Percentiles rank a stretch among this genome's conserved stretches.
Conservation (phyloP, 2,329 filamentous ascomycete species). For the Fusarium bactridioides region DNA sequence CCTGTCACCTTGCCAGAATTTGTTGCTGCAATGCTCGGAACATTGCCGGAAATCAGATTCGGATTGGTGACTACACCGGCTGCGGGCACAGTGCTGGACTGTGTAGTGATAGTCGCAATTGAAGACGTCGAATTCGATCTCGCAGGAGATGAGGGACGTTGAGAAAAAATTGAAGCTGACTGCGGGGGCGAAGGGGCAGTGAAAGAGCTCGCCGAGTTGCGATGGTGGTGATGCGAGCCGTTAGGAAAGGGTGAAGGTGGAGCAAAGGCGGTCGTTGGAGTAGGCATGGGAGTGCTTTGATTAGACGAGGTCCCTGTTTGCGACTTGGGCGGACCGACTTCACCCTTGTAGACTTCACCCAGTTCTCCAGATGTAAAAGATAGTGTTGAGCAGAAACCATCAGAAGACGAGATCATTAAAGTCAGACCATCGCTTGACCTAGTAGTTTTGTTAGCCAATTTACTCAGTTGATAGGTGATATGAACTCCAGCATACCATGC, state of each 20-base stretch:
- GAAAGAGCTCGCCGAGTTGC: constrained; percentile 65
- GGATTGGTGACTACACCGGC: constrained; percentile 76
- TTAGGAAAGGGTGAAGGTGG: constrained; percentile 66
- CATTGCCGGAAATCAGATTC: constrained; percentile 76
- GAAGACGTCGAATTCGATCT: constrained; percentile 88
- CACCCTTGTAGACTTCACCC: constrained; percentile 79
- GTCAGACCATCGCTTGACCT: constrained; percentile 61
- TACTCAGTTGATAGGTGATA: not conserved
- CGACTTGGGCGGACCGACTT: constrained; percentile 62
- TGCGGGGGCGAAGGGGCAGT: constrained; percentile 64
- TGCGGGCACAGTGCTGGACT: constrained; percentile 56
- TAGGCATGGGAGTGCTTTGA: constrained; percentile 75
- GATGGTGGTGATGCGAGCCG: constrained; percentile 61
- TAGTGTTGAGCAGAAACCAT: constrained; percentile 94
- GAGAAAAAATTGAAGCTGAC: constrained; percentile 65
- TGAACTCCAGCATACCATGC: constrained; percentile 73
- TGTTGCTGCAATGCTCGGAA: constrained; percentile 79
- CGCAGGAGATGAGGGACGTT: constrained; percentile 78
- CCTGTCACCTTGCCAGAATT: constrained; percentile 70
- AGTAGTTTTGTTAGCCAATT: constrained; percentile 37
- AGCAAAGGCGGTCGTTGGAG: constrained; percentile 70
- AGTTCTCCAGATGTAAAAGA: constrained; percentile 86
- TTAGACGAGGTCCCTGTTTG: constrained; percentile 59
- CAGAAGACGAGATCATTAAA: constrained; percentile 94
- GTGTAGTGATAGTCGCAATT: constrained; percentile 77